Base-by-base conservation (phyloP, 2,329 filamentous ascomycete genomes). In the Chlorencoelia australis region DNA sequence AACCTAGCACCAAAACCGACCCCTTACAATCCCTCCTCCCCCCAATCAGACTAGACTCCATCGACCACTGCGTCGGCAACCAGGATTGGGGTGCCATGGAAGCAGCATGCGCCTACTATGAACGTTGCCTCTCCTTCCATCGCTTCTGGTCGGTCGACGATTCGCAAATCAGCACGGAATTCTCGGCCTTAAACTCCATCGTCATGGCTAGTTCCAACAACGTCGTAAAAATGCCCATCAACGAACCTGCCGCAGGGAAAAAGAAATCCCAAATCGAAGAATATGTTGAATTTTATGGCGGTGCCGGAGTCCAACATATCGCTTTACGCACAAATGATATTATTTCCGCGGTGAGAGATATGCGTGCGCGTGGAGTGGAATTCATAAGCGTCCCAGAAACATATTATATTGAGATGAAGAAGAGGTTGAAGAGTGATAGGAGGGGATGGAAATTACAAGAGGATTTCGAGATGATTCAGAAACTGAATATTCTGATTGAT, bases 131-230 rank as follows among this genome's bases (percentile, higher is more conserved):
- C 18, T 82, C 81, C 37, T 95, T 95, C 73, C 87, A 94, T 67
- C 84, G 88, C 48, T 95, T 95, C 78, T 95, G 89, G 89, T 86
- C 79, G 37, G 88, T 95, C 40, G 89, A 95, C 60, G 89, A 95
- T 68, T 82, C 76, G 49, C 77, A 93, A 58, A 93, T 95, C 63
- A 85, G 78, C 71, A 94, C 84, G 48, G 87, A 94, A 57, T 95
- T 85, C 71, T 87, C 81, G 1, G 87, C 89, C 7, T 70, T 95
- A 31, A 86, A 80, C 63, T 84, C 76, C 54, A 79, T 95, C 53
- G 89, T 95, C 56, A 94, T 95, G 87, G 75, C 82, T 27, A 85
- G 79, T 4, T 76, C 78, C 42, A 85, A 88, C 65, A 82, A 89
- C 40, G 60, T 82, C 4, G 86, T 95, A 62, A 95, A 95, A 66